Evolutionary conservation across 805 yeast genomes (phyloP), one percentile per base, ranked within the genome.

Genomic region (Wickerhamomyces mucosus): DNA sequence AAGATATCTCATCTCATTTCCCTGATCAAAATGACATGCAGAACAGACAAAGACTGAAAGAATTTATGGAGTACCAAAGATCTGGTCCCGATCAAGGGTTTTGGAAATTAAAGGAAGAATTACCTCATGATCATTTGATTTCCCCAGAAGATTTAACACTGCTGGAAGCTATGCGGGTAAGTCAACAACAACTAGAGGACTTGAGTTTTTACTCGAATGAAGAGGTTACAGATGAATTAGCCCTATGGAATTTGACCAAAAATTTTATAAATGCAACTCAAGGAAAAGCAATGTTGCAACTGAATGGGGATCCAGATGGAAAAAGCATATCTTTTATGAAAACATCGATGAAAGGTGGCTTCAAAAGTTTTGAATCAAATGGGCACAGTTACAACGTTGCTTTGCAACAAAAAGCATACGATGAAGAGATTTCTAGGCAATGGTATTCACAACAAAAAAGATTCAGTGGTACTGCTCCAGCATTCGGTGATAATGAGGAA

Each of bases 21-120:
- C 97, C 98, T 0, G 97, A 86, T 44, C 96, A 88, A 55, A 88
- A 82, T 49, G 97, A 92, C 50, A 88, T 89, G 84, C 98, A 92
- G 54, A 89, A 85, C 51, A 71, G 98, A 46, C 97, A 89, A 58
- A 68, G 96, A 39, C 67, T 92, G 35, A 92, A 92, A 55, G 98
- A 92, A 58, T 92, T 92, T 46, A 92, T 92, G 98, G 96, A 88
- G 48, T 92, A 83, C 48, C 96, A 89, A 58, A 67, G 96, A 45
- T 75, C 79, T 23, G 97, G 97, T 10, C 84, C 79, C 7, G 96
- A 88, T 55, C 95, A 86, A 45, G 96, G 96, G 1, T 81, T 63
- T 48, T 92, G 98, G 98, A 89, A 86, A 49, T 65, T 92, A 36
- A 84, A 84, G 47, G 81, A 75, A 28, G 64, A 69, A 2, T 63